These are phyloP conservation scores for Euphorbia corollata DNA, from an alignment of 441 rosid species.

Conservation along the genomic window DNA sequence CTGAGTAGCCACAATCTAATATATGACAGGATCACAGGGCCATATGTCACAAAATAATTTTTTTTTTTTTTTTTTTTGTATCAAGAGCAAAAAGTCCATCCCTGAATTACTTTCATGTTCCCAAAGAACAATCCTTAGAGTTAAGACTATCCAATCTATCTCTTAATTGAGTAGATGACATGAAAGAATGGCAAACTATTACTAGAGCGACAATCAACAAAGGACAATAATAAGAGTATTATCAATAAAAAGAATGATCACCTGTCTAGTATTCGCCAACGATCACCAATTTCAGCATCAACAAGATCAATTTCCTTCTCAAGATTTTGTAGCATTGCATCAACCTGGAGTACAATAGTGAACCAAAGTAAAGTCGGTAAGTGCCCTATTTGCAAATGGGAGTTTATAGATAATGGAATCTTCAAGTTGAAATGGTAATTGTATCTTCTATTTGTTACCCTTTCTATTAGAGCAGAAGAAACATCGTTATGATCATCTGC, in stretches of 20 bases:
- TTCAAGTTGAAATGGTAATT: not conserved
- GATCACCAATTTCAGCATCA: slow-evolving; percentile 72
- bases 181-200: not conserved
- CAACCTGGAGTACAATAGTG: slow-evolving; percentile 41
- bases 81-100: not conserved
- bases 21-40: too few species aligned
- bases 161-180: not conserved
- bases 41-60: too few species aligned
- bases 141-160: not conserved
- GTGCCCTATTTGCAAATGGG: not conserved
- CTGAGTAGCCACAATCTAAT: too few species aligned
- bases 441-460: slow-evolving; percentile 30
- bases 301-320: slow-evolving; percentile 87
- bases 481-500: slow-evolving; percentile 45
- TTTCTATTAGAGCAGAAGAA: slow-evolving; percentile 71
- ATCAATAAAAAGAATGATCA: slow-evolving; percentile 19
- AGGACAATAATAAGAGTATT: not conserved
- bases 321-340: slow-evolving; percentile 74
- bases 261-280: slow-evolving; percentile 81
- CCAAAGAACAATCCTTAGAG: not conserved
- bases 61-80: too few species aligned
- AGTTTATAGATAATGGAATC: not conserved
- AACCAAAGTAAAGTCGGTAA: slow-evolving; percentile 16
- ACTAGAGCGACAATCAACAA: not conserved
- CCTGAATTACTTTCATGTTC: not conserved